phyloP scores from a whole-genome alignment of 1,284 basidiomycete genomes.

The Hemileia vastatrix region DNA sequence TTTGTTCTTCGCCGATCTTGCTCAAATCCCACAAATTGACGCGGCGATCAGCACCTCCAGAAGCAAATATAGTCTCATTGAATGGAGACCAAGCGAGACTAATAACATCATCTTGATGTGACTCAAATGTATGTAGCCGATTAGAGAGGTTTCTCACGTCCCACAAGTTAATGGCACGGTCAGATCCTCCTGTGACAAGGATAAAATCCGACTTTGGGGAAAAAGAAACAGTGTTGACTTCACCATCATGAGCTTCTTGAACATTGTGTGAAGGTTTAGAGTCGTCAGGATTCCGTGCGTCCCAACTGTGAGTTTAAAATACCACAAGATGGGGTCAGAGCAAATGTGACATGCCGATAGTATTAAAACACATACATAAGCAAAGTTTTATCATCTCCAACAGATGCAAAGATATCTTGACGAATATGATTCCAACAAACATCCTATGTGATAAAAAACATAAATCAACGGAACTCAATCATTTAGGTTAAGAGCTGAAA shows the following conservation, averaged over 20 bases:
- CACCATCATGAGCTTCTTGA: conserved; percentile 70
- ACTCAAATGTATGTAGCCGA: conserved; percentile 81
- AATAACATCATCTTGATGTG: conserved; percentile 88
- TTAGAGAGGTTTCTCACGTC: conserved; percentile 73
- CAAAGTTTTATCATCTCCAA: conserved; percentile 91
- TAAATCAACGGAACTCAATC: conserved; percentile 24
- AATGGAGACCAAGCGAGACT: conserved; percentile 92
- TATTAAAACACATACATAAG: conserved; percentile 59
- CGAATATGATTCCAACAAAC: conserved; percentile 87
- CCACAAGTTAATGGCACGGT: conserved; percentile 83
- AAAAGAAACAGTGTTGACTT: conserved; percentile 85
- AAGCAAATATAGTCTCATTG: conserved; percentile 79
- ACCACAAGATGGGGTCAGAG: not conserved
- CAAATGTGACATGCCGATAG: not conserved
- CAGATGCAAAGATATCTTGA: conserved; percentile 82
- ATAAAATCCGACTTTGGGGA: conserved; percentile 73
- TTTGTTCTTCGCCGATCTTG: conserved; percentile 88
- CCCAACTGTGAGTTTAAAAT: conserved; percentile 62
- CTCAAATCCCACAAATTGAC: conserved; percentile 93
- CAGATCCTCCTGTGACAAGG: conserved; percentile 84
- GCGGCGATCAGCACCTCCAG: conserved; percentile 80
- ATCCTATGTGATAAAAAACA: conserved; percentile 60
- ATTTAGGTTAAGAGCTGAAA: not conserved
- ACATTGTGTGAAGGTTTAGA: conserved; percentile 62
- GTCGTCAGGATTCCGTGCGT: conserved; percentile 60